Evolutionary conservation across 805 yeast species (phyloP).

Genomic region (Myxozyma vanderwaltii): DNA sequence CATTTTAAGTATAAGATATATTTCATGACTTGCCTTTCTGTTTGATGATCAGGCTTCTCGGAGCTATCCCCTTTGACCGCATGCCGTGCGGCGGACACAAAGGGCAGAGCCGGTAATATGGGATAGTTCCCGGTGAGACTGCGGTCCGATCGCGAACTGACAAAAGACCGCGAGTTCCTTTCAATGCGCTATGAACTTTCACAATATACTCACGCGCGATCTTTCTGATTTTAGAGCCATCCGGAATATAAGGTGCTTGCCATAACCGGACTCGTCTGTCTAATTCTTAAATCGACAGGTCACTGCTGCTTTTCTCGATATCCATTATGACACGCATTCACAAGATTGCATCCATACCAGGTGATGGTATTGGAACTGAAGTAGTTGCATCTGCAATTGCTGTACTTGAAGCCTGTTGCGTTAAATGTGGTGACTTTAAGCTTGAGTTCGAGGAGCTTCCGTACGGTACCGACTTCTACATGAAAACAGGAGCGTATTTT

Average conservation of each 20-base stretch:
- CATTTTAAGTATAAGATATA: no score
- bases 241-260: no score
- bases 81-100: not conserved
- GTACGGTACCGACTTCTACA: conserved; percentile 32
- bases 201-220: no score
- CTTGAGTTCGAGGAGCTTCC: conserved; percentile 20
- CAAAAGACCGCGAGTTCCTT: no score
- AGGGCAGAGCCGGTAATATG: not conserved
- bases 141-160: no score
- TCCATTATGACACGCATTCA: not conserved
- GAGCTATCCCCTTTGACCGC: no score
- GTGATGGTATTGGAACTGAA: conserved; percentile 34
- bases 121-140: not conserved
- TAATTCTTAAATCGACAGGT: no score
- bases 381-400: conserved; percentile 27
- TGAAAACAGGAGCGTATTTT: conserved; percentile 23
- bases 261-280: no score
- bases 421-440: conserved; percentile 3
- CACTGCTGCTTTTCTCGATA: not conserved
- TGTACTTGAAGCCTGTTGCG: conserved; percentile 19
- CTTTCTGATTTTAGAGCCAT: no score
- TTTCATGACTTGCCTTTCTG: no score
- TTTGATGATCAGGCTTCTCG: no score
- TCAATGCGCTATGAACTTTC: no score
- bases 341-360: conserved; percentile 31